Evolutionary conservation across 1,284 basidiomycete species (phyloP).

Genomic region (Apiotrichum siamense): DNA sequence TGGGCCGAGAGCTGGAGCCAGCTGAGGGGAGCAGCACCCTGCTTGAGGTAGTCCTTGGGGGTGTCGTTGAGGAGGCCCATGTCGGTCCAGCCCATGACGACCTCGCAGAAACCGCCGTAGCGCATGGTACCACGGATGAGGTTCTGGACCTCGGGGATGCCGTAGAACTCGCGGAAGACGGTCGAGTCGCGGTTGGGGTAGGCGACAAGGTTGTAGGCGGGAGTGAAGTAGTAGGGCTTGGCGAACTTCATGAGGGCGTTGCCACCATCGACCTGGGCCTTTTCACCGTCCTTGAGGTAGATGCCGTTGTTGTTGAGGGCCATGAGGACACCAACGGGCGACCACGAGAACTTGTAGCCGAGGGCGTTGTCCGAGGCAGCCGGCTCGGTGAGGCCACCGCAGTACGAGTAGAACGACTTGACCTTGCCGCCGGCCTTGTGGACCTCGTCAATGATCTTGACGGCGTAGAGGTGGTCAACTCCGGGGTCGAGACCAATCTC

Average conservation of each 20-base stretch:
- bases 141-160: constrained; percentile 89
- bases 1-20: constrained; percentile 80
- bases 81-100: constrained; percentile 81
- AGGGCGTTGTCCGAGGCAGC: constrained; percentile 82
- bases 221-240: constrained; percentile 90
- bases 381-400: constrained; percentile 90
- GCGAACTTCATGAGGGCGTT: constrained; percentile 78
- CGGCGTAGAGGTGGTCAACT: constrained; percentile 89
- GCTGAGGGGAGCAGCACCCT: constrained; percentile 56
- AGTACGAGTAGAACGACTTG: constrained; percentile 93
- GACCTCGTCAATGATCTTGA: constrained; percentile 94
- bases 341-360: constrained; percentile 99
- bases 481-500: constrained; percentile 75
- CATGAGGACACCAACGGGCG: constrained; percentile 89
- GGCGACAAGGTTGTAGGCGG: constrained; percentile 90
- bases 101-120: constrained; percentile 98
- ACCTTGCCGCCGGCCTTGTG: constrained; percentile 93
- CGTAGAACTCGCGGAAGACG: constrained; percentile 77
- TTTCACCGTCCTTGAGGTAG: constrained; percentile 64
- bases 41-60: constrained; percentile 68
- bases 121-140: constrained; percentile 88
- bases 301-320: constrained; percentile 88
- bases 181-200: constrained; percentile 97
- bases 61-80: constrained; percentile 79
- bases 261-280: constrained; percentile 56